phyloP scores from a whole-genome alignment of 1,139 yeast genomes.

The Maudiozyma humilis region DNA sequence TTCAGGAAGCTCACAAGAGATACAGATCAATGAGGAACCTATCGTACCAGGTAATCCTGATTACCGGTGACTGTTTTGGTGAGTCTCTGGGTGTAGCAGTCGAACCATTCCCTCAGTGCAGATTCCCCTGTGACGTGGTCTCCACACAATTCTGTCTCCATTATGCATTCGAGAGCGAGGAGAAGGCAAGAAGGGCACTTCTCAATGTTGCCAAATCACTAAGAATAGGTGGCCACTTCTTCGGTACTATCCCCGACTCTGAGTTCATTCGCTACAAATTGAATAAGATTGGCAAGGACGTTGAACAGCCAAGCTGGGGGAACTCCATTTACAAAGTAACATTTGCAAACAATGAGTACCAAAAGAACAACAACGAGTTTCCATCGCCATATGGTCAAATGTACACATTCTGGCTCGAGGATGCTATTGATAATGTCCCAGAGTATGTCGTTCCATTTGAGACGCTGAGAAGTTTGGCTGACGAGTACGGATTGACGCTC shows the following conservation, averaged over 20 bases:
- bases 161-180: slow-evolving; percentile 85
- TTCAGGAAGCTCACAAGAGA: slow-evolving; percentile 74
- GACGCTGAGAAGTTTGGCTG: slow-evolving; percentile 70
- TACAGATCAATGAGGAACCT: slow-evolving; percentile 46
- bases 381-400: slow-evolving; percentile 75
- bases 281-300: slow-evolving; percentile 39
- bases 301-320: slow-evolving; percentile 61
- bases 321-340: slow-evolving; percentile 74
- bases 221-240: slow-evolving; percentile 72
- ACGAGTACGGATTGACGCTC: slow-evolving; percentile 70
- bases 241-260: slow-evolving; percentile 92
- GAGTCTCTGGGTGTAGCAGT: slow-evolving; percentile 63
- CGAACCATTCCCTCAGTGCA: slow-evolving; percentile 54
- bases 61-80: slow-evolving; percentile 87
- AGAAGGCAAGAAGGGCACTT: slow-evolving; percentile 62
- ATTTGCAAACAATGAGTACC: slow-evolving; percentile 57
- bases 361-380: slow-evolving; percentile 61
- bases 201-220: slow-evolving; percentile 70
- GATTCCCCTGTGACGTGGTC: slow-evolving; percentile 81
- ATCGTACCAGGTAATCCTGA: slow-evolving; percentile 68
- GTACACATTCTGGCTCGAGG: slow-evolving; percentile 73
- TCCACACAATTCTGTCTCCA: slow-evolving; percentile 89
- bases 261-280: slow-evolving; percentile 70
- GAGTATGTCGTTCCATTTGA: slow-evolving; percentile 98
- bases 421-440: slow-evolving; percentile 94